Evolutionary conservation across 2,329 filamentous ascomycete species (phyloP).

Genomic region (Sporothrix mexicana): DNA sequence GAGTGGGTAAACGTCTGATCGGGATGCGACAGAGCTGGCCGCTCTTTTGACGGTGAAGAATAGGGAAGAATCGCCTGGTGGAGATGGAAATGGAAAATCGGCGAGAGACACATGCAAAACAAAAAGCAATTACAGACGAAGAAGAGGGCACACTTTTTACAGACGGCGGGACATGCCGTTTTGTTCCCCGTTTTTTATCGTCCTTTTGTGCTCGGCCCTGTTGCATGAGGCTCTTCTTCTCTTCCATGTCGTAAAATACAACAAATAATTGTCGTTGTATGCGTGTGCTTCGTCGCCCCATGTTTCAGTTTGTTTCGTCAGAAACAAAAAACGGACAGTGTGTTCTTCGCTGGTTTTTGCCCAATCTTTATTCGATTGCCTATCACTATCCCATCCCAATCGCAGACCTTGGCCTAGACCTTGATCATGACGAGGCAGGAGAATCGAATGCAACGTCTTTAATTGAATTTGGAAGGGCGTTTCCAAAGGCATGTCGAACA

Average conservation of each 20-base stretch:
- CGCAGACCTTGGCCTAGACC: background rate
- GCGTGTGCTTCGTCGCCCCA: conserved; percentile 6
- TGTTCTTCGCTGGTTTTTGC: background rate
- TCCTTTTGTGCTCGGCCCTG: too few species aligned
- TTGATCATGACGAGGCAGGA: too few species aligned
- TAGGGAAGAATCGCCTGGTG: background rate
- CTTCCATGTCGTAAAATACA: background rate
- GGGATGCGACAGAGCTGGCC: conserved; percentile 9
- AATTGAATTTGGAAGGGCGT: conserved; percentile 3
- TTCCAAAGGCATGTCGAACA: background rate
- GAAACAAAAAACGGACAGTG: conserved; percentile 1
- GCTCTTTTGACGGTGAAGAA: background rate
- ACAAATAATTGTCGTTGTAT: background rate
- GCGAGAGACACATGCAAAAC: too few species aligned
- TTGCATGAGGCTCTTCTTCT: background rate
- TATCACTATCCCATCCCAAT: conserved; percentile 14
- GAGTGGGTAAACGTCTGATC: conserved; percentile 23
- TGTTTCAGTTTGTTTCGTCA: conserved; percentile 31
- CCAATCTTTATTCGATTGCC: background rate
- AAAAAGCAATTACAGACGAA: background rate
- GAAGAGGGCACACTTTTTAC: background rate
- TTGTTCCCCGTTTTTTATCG: background rate
- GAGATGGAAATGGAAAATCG: background rate
- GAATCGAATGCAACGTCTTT: conserved; percentile 8
- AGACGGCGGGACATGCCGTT: conserved; percentile 14